Percentiles rank a stretch among this genome's conserved stretches.
Evolutionary conservation across 805 yeast genomes (phyloP).

Genomic region (Spathaspora passalidarum): DNA sequence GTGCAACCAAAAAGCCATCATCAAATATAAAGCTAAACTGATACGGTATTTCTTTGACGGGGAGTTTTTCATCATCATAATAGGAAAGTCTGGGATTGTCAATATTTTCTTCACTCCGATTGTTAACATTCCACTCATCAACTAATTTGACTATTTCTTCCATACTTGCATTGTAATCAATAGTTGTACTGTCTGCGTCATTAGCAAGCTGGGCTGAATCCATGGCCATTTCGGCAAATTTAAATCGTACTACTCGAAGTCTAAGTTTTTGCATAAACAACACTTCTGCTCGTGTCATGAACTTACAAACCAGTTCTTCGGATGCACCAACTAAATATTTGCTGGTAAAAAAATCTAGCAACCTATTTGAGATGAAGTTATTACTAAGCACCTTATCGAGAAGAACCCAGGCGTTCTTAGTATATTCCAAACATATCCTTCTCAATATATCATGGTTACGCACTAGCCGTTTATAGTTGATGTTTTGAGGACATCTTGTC

Average conservation of each 20-base stretch:
- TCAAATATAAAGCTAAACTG: neutral
- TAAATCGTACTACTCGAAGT: constrained; percentile 5
- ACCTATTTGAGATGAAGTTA: constrained; percentile 12
- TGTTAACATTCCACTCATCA: neutral
- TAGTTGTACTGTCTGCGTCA: neutral
- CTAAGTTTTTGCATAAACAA: constrained; percentile 2
- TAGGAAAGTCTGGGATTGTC: constrained; percentile 1
- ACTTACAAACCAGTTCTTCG: neutral
- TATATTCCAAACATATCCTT: neutral
- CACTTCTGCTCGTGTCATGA: neutral
- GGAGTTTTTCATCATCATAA: constrained; percentile 7
- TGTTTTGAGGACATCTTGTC: neutral
- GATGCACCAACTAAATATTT: neutral
- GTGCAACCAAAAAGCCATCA: neutral
- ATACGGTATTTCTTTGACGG: neutral
- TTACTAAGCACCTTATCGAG: constrained; percentile 9
- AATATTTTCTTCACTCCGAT: neutral
- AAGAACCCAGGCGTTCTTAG: constrained; percentile 6
- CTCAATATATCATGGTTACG: neutral
- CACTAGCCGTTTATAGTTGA: neutral
- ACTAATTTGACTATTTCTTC: neutral
- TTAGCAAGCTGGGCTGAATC: neutral
- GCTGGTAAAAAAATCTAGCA: constrained; percentile 1
- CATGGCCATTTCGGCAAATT: constrained; percentile 4
- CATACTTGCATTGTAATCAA: neutral